Evolutionary conservation across 768 basidiomycete genomes (phyloP), one percentile per base, ranked within the genome.

Genomic region (Lactarius quietus): DNA sequence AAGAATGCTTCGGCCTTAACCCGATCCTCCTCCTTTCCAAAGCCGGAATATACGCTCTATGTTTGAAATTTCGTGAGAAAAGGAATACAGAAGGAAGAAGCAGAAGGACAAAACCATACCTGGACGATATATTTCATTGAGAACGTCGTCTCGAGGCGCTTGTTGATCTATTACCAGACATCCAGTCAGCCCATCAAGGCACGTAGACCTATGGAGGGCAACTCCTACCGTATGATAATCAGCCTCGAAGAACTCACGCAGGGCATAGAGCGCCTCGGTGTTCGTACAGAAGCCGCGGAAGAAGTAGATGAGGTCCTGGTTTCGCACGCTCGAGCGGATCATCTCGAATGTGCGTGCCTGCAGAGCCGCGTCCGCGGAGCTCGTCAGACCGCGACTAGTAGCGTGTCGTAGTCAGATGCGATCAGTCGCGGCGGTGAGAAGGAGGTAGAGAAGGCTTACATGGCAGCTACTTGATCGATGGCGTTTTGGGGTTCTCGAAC

Each of bases 401-500:
- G 35, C 36, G 4, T 2, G 28, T 18, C 29, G 1, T n/a, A 64
- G 68, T 71, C 23, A 61, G 52, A 36, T 14, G n/a, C n/a, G n/a
- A n/a, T n/a, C n/a, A 18, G 39, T 29, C 48, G 48, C 39, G 39
- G 12, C 63, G 6, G 18, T 29, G 45, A 28, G 31, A 29, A 3
- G 35, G 57, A 33, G 17, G 38, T 62, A 38, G 45, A 10, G 55
- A 17, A 9, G 54, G 3, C 84, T 71, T 73, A 87, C 87, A 91
- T 87, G 18, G 90, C 88, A 45, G 88, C 81, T 29, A 85, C 83
- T 86, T 85, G 39, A 88, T 82, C 7, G 87, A 84, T 0, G 95
- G 89, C 26, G 90, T 92, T 67, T 83, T 82, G 17, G 89, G 85
- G 63, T 88, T 86, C 70, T 86, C 83, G 72, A 87, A 86, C 38